A percentile compares a stretch with the other conserved stretches of the same genome.
Evolutionary conservation across 257 asterid genomes (phyloP).

Genomic region (Gardenia jasminoides): DNA sequence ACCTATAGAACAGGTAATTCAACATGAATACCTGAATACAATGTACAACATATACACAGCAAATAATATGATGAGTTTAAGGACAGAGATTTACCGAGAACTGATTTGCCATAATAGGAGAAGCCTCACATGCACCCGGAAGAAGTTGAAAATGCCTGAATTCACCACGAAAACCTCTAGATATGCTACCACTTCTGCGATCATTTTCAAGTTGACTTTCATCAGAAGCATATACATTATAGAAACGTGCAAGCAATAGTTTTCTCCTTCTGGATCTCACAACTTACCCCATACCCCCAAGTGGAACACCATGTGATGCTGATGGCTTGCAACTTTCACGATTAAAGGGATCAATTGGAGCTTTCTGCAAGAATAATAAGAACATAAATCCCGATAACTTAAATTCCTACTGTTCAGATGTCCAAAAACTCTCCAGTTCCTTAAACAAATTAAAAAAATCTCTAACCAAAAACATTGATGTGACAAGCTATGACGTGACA

Average conservation of each 20-base stretch:
- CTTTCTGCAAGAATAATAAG: slow-evolving; percentile 57
- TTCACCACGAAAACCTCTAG: slow-evolving; percentile 99
- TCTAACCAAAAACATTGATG: no score
- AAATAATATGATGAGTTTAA: not conserved
- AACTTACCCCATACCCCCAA: slow-evolving; percentile 99
- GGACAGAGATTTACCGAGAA: slow-evolving; percentile 69
- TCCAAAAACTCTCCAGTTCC: not conserved
- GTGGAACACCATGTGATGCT: slow-evolving; percentile 95
- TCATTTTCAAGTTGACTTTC: slow-evolving; percentile 18
- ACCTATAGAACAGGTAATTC: not conserved
- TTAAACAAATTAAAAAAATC: not conserved
- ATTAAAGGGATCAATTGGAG: slow-evolving; percentile 95
- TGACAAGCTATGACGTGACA: not conserved
- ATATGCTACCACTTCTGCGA: slow-evolving; percentile 97
- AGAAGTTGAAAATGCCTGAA: slow-evolving; percentile 89
- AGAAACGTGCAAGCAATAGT: not conserved
- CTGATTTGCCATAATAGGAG: slow-evolving; percentile 98
- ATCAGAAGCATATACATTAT: not conserved
- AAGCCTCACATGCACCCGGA: slow-evolving; percentile 92
- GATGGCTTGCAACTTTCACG: slow-evolving; percentile 92
- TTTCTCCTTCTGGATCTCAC: not conserved
- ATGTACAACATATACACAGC: not conserved
- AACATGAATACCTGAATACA: not conserved
- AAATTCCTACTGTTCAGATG: not conserved
- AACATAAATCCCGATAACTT: slow-evolving; percentile 2